Evolutionary conservation across 352 stramenopile genomes (phyloP).

Genomic region (Blastocystis sp.): DNA sequence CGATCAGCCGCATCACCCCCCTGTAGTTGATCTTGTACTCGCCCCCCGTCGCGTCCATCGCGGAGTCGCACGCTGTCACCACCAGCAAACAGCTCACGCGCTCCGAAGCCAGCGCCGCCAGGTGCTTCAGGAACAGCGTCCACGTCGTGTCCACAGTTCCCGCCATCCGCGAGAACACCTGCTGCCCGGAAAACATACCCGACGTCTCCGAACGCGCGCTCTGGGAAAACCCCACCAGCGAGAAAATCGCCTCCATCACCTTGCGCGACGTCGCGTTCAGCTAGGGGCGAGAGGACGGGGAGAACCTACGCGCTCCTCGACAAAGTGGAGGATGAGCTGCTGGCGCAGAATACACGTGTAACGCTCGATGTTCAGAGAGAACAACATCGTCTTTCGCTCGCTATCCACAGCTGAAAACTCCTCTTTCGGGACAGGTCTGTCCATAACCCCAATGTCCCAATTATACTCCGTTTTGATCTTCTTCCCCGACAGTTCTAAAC

Average conservation of each 20-base stretch:
- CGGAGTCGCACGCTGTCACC: not conserved
- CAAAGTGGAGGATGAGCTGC: not conserved
- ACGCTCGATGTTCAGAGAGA: slow-evolving; percentile 2
- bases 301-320: not conserved
- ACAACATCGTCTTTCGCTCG: not conserved
- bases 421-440: not conserved
- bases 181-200: not conserved
- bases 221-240: not conserved
- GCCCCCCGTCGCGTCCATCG: slow-evolving; percentile 1
- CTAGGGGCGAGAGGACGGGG: not conserved
- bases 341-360: slow-evolving; percentile 9
- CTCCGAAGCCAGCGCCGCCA: not conserved
- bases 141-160: not conserved
- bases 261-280: not conserved
- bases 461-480: not conserved
- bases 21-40: slow-evolving; percentile 19
- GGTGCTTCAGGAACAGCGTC: not conserved
- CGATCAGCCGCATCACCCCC: not conserved
- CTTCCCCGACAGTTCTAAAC: slow-evolving; percentile 1
- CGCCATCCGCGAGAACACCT: not conserved
- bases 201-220: not conserved
- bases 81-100: not conserved
- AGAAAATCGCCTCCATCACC: not conserved
- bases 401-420: not conserved
- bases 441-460: not conserved